Conservation (phyloP, 257 asterid species). For the Solanum virginianum region DNA sequence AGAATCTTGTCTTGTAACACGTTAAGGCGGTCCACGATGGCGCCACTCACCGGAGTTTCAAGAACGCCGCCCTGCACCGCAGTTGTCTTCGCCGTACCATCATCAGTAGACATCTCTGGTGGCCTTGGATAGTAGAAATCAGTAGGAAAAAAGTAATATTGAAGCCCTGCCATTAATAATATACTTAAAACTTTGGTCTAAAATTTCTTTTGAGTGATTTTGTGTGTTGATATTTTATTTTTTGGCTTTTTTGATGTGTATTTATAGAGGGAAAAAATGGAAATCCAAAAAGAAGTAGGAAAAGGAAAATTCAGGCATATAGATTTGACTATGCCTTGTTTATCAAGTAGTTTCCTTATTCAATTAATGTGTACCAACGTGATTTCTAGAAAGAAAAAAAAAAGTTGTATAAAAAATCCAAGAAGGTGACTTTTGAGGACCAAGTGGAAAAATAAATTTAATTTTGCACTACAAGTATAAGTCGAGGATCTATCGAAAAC, state of each 20-base stretch:
- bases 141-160: constrained; percentile 43
- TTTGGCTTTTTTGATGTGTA: background rate
- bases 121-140: constrained; percentile 46
- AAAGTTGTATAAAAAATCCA: background rate
- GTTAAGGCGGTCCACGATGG: background rate
- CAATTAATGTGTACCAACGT: background rate
- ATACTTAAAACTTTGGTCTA: background rate
- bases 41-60: background rate
- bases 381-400: background rate
- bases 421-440: background rate
- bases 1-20: background rate
- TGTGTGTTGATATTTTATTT: background rate
- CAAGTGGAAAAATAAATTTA: background rate
- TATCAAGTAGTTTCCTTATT: background rate
- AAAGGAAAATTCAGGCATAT: background rate
- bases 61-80: background rate
- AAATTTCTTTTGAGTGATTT: background rate
- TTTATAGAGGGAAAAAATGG: background rate
- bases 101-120: background rate
- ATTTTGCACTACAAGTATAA: too few species aligned
- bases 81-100: background rate
- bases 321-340: background rate
- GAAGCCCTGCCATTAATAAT: constrained; percentile 37
- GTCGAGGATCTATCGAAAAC: too few species aligned
- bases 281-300: background rate